Conservation (phyloP, 1,139 yeast genomes). For the Hansenula lynferdii region DNA sequence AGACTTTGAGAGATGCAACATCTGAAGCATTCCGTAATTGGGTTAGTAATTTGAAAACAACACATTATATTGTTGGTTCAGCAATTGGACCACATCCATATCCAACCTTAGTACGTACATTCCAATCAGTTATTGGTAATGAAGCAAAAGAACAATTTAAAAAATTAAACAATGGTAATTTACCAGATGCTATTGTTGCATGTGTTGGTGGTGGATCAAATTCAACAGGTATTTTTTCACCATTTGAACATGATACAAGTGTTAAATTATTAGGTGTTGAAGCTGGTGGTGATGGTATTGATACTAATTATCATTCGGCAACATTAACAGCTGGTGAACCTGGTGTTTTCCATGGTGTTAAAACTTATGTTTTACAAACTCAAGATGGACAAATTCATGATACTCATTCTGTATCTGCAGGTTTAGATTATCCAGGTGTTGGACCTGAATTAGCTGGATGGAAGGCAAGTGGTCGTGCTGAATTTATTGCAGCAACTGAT, state of each 20-base stretch:
- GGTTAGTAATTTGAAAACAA: constrained; percentile 82
- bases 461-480: constrained; percentile 92
- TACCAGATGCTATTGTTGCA: constrained; percentile 93
- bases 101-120: constrained; percentile 95
- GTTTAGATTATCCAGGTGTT: constrained; percentile 98
- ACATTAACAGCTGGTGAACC: constrained; percentile 89
- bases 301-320: constrained; percentile 85
- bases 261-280: constrained; percentile 91
- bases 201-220: constrained; percentile 99
- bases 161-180: constrained; percentile 67
- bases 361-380: constrained; percentile 87
- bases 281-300: constrained; percentile 98
- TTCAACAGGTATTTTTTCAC: constrained; percentile 93
- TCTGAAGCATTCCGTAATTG: constrained; percentile 95
- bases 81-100: constrained; percentile 99
- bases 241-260: constrained; percentile 74
- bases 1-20: constrained; percentile 95
- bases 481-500: constrained; percentile 88
- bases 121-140: constrained; percentile 95
- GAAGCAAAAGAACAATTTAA: constrained; percentile 92
- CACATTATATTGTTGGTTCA: constrained; percentile 95
- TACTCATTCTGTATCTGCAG: constrained; percentile 97
- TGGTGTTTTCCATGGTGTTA: constrained; percentile 98
- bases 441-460: constrained; percentile 97
- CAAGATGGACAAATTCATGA: constrained; percentile 94